A percentile compares a stretch with the other conserved stretches of the same genome.
These are phyloP conservation scores for Dendrobium catenatum DNA, from an alignment of 106 monocot genomes.

Conservation along the genomic window DNA sequence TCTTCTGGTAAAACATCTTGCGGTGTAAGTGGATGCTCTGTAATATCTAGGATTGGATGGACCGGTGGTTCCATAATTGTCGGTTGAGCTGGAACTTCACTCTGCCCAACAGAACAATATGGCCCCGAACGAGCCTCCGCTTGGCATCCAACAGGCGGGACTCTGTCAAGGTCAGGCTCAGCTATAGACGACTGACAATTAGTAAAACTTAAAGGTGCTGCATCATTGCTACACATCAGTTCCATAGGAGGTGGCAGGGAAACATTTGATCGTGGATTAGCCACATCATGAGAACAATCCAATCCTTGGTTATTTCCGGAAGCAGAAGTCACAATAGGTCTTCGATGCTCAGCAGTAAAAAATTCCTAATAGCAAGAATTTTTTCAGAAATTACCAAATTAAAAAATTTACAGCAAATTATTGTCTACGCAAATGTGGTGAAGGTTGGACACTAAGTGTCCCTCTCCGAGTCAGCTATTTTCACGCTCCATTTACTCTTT, in stretches of 20 bases:
- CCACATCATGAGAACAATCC: neutral
- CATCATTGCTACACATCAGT: neutral
- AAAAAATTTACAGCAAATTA: neutral
- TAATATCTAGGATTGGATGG: neutral
- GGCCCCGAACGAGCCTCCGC: neutral
- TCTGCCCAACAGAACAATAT: slow-evolving; percentile 5
- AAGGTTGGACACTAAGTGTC: neutral
- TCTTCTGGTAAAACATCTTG: neutral
- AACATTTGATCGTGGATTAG: neutral
- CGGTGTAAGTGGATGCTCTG: neutral
- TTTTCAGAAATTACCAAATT: neutral
- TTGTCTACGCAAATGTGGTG: neutral
- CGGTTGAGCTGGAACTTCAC: slow-evolving; percentile 8
- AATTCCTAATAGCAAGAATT: slow-evolving; percentile 3
- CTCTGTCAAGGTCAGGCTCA: neutral
- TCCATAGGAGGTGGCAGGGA: slow-evolving; percentile 5
- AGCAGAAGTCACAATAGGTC: slow-evolving; percentile 10
- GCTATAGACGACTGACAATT: neutral
- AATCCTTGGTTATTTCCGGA: slow-evolving; percentile 1
- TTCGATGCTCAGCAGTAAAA: neutral
- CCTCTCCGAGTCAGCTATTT: neutral
- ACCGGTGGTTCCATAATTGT: neutral
- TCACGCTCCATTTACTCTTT: neutral
- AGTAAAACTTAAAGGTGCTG: neutral
- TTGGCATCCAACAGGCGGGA: neutral